These are phyloP conservation scores for Aspergillus ibericus DNA, from an alignment of 2,329 filamentous ascomycete genomes.

Conservation along the genomic window DNA sequence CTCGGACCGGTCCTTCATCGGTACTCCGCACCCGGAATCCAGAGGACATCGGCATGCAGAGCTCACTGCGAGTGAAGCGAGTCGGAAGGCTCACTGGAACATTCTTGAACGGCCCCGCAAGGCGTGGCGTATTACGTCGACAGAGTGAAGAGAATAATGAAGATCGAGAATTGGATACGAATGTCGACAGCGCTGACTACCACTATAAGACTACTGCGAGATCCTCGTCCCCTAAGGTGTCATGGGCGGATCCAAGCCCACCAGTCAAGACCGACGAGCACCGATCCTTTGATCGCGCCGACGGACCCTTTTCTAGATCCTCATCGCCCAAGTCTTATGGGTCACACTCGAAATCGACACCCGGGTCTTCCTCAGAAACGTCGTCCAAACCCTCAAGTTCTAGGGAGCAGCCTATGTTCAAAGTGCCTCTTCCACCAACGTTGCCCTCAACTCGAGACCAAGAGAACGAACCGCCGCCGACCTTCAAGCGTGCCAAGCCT, in stretches of 20 bases:
- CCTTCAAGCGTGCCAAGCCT: conserved; percentile 64
- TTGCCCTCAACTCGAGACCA: conserved; percentile 71
- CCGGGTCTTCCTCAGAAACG: conserved; percentile 43
- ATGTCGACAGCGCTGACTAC: conserved; percentile 29
- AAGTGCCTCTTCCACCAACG: conserved; percentile 56
- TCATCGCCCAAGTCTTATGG: conserved; percentile 37
- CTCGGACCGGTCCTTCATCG: conserved; percentile 37
- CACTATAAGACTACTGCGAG: conserved; percentile 24
- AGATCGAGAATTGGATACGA: conserved; percentile 31
- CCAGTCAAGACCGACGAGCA: conserved; percentile 23
- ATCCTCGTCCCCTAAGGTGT: conserved; percentile 37
- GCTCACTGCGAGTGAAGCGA: conserved; percentile 75
- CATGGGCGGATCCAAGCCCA: conserved; percentile 38
- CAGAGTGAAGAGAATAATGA: conserved; percentile 65
- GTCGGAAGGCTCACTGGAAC: conserved; percentile 73
- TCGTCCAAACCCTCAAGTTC: conserved; percentile 43
- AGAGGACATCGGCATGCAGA: conserved; percentile 66
- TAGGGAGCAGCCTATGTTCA: conserved; percentile 57
- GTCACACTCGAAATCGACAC: conserved; percentile 40
- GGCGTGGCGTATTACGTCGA: conserved; percentile 64
- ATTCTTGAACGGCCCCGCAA: conserved; percentile 76
- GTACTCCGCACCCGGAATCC: conserved; percentile 49
- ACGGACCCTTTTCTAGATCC: conserved; percentile 34
- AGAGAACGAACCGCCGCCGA: conserved; percentile 77
- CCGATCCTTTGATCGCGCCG: conserved; percentile 25